These are phyloP conservation scores for Ogataea methanolica DNA, from an alignment of 805 yeast species.

Conservation along the genomic window DNA sequence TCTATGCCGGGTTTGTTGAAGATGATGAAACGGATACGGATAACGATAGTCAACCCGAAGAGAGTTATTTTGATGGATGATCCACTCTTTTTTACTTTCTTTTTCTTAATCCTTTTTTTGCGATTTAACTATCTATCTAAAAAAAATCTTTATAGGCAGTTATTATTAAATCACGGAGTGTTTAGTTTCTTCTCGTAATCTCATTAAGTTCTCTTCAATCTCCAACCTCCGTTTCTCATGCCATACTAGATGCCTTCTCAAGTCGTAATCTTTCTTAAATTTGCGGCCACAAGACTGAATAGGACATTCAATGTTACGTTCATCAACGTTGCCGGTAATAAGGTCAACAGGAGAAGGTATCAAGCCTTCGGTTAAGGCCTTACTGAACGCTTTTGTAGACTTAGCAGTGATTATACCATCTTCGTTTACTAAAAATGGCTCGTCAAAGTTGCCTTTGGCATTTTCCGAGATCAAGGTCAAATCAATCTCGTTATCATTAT, in stretches of 20 bases:
- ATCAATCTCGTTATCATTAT: background rate
- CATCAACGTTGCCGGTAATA: constrained; percentile 33
- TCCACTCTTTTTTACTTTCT: no score
- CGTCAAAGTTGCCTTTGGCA: no score
- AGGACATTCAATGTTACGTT: constrained; percentile 40
- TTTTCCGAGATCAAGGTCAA: no score
- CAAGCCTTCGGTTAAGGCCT: constrained; percentile 38
- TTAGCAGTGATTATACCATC: constrained; percentile 6
- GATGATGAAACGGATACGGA: background rate
- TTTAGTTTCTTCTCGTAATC: background rate
- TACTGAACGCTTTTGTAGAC: constrained; percentile 21
- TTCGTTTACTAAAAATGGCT: no score
- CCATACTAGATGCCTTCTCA: constrained; percentile 49
- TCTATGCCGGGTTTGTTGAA: no score
- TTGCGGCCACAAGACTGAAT: constrained; percentile 47
- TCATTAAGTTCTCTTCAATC: constrained; percentile 12
- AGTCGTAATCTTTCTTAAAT: constrained; percentile 46
- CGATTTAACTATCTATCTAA: no score
- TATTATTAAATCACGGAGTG: background rate
- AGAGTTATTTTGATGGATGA: no score
- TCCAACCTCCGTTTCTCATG: constrained; percentile 31
- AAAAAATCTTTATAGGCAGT: no score
- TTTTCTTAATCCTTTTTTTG: no score
- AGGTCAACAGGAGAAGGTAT: constrained; percentile 35
- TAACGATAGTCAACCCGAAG: background rate